Base-by-base conservation (phyloP, 2,329 filamentous ascomycete genomes). In the Verruconis gallopava region DNA sequence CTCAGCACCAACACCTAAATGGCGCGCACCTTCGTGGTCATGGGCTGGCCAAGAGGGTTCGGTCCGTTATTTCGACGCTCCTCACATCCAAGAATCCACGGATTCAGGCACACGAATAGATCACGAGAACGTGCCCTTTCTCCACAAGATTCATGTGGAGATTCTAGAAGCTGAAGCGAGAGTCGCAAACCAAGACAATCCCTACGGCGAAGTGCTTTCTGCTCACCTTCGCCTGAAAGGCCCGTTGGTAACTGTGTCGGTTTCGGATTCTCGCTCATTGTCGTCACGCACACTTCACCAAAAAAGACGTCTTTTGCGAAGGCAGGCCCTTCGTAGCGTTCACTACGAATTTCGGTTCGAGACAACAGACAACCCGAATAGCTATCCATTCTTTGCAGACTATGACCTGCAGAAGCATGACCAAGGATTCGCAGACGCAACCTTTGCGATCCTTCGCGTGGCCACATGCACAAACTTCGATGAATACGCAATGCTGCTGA, bases 11-110 rank as follows among this genome's bases (percentile, higher is more conserved):
- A 13, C 38, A 18, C 2, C 15, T n/a, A 32, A 44, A 19, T 38
- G 39, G 43, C 30, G 40, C 18, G 44, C 30, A 12, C 44, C 44
- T 6, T 46, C 44, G n/a, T 46, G 44, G 35, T 40, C 35, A 5
- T 46, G 44, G 44, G 37, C 37, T 2, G 20, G 21, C 18, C 25
- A 33, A 12, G 25, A 45, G 20, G 44, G 44, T 13, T 25, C 43
- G 12, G 28, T 46, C 6, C 20, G 28, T n/a, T 44, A 22, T 20
- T 42, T 36, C 12, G 39, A 42, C 21, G 28, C 39, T 34, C 39
- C 39, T 19, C 25, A 33, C 6, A 19, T 36, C 4, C 5, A 34
- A 11, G 39, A 42, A 9, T 42, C 39, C n/a, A 19, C 39, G 19
- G 14, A 17, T 19, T n/a, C n/a, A n/a, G n/a, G n/a, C n/a, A 4